Percentiles rank a stretch among this genome's conserved stretches.
Evolutionary conservation across 192 early-diverging fungal genomes (phyloP).

Genomic region (Allomyces arbusculus): DNA sequence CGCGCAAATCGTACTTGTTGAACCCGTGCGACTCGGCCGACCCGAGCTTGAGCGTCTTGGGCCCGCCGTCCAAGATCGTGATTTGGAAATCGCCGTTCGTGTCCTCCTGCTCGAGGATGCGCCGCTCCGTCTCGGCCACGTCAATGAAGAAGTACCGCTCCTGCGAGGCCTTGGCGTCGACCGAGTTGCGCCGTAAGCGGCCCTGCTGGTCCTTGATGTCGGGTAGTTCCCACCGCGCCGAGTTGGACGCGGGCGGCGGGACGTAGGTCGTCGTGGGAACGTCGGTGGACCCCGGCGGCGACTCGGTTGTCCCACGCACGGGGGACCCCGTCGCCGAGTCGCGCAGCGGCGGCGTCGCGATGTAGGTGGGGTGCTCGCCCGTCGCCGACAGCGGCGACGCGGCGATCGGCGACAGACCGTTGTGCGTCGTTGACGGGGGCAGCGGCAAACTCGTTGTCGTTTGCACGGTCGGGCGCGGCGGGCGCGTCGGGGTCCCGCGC

Average conservation of each 20-base stretch:
- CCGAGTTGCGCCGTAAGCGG: not conserved
- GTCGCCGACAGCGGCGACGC: no score
- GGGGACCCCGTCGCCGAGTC: no score
- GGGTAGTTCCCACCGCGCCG: not conserved
- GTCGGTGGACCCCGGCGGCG: not conserved
- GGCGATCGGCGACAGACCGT: not conserved
- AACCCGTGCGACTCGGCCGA: slow-evolving; percentile 72
- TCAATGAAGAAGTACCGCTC: slow-evolving; percentile 67
- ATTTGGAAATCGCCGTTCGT: slow-evolving; percentile 89
- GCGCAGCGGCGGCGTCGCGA: no score
- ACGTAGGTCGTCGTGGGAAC: not conserved
- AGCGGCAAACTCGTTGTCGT: not conserved
- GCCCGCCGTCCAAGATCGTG: slow-evolving; percentile 75
- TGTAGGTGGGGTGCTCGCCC: no score
- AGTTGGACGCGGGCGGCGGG: not conserved
- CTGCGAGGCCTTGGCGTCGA: slow-evolving; percentile 36
- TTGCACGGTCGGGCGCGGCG: not conserved
- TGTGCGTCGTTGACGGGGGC: not conserved
- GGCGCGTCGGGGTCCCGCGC: not conserved
- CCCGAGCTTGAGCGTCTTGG: slow-evolving; percentile 67
- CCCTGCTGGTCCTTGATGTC: not conserved
- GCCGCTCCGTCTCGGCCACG: slow-evolving; percentile 55
- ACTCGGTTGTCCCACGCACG: no score
- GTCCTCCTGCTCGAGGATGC: slow-evolving; percentile 79
- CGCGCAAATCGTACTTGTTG: slow-evolving; percentile 73